A percentile compares a stretch with the other conserved stretches of the same genome.
These are phyloP conservation scores for Neurospora crassa DNA, from an alignment of 2,329 filamentous ascomycete species.

Conservation along the genomic window DNA sequence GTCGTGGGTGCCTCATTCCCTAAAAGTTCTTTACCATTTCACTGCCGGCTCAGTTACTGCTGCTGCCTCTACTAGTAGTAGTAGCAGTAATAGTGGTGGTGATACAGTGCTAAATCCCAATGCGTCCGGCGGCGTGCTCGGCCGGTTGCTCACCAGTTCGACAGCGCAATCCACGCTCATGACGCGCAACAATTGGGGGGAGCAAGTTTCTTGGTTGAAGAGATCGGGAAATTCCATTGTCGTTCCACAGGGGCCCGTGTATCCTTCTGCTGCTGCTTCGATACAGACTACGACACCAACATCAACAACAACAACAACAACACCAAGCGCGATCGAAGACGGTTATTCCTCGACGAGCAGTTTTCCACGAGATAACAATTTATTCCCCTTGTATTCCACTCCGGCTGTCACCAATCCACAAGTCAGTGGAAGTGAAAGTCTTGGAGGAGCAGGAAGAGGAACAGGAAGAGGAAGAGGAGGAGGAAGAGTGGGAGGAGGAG, in stretches of 20 bases:
- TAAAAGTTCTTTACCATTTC: neutral
- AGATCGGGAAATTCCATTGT: constrained; percentile 28
- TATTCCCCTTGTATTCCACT: neutral
- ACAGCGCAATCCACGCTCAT: constrained; percentile 36
- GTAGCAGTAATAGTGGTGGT: too few relatives aligned
- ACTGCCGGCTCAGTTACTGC: neutral
- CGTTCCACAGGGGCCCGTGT: constrained; percentile 16
- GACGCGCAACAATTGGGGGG: constrained; percentile 51
- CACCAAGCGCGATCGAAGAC: neutral
- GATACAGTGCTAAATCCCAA: constrained; percentile 8
- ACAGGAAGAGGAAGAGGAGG: too few relatives aligned
- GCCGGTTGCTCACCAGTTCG: constrained; percentile 21
- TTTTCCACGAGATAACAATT: neutral
- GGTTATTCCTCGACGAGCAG: too few relatives aligned
- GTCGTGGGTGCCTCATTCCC: neutral
- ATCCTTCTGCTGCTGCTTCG: neutral
- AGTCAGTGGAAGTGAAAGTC: neutral
- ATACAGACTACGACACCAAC: constrained; percentile 6
- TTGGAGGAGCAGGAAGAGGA: neutral
- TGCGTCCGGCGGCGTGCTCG: constrained; percentile 18
- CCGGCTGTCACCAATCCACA: constrained; percentile 5
- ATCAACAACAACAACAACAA: constrained; percentile 6
- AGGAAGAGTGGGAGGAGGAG: neutral
- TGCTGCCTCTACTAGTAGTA: neutral
- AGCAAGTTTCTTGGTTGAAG: constrained; percentile 47